Conservation (phyloP, 495 filamentous ascomycete genomes). For the Thozetella sp. region DNA sequence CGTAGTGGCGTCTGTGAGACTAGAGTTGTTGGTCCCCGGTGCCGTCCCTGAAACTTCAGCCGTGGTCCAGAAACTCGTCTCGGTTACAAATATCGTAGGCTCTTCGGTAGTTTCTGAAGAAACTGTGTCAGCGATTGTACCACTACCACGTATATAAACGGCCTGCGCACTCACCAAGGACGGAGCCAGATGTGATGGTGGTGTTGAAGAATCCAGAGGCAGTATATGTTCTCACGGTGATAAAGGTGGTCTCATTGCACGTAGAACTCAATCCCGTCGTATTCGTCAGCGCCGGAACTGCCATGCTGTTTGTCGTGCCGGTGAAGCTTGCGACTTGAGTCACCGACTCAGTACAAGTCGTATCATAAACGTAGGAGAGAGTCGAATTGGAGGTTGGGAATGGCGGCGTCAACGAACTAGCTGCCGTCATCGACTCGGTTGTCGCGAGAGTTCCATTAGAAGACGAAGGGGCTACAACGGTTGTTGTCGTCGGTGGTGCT, state of each 20-base stretch:
- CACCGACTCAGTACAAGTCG: background rate
- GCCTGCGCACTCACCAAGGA: background rate
- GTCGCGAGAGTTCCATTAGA: constrained; percentile 9
- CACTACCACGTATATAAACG: background rate
- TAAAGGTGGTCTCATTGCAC: background rate
- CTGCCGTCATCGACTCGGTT: constrained; percentile 18
- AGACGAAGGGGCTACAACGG: background rate
- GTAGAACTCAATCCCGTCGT: background rate
- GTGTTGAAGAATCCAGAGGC: constrained; percentile 1
- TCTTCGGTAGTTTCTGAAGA: background rate
- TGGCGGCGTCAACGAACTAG: constrained; percentile 7
- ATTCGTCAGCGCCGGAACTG: background rate
- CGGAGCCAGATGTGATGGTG: background rate
- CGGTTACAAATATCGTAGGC: background rate
- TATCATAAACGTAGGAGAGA: background rate
- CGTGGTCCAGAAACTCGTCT: background rate
- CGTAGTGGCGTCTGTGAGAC: background rate
- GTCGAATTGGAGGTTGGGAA: constrained; percentile 13
- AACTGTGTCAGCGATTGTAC: too few relatives aligned
- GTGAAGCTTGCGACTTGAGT: background rate
- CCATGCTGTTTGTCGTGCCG: background rate
- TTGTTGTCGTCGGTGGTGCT: background rate
- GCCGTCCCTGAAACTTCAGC: background rate
- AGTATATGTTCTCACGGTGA: background rate
- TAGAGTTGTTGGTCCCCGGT: background rate